Evolutionary conservation across 225 moss, liverwort and hornwort species (phyloP).

Genomic region (Straminergon stramineum): DNA sequence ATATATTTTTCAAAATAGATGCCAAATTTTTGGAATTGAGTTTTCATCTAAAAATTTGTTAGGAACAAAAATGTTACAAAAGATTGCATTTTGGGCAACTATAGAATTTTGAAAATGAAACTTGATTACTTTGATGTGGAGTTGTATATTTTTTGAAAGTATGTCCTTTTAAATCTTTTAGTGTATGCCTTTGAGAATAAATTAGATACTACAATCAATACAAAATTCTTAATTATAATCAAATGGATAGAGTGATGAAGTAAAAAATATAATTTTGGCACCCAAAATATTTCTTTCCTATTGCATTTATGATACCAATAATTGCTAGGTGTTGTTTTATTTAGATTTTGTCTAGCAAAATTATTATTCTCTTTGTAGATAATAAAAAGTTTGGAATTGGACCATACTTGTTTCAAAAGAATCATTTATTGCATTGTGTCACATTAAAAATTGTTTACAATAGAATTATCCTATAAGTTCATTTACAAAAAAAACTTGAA

Average conservation of each 20-base stretch:
- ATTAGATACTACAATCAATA: not conserved
- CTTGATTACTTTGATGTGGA: not conserved
- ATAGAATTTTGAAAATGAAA: no score
- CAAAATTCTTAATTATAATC: not conserved
- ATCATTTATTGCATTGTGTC: not conserved
- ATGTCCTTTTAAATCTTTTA: not conserved
- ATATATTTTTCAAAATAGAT: not conserved
- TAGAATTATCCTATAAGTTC: not conserved
- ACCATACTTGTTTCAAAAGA: not conserved
- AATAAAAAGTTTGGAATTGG: not conserved
- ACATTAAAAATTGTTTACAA: not conserved
- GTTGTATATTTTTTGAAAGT: not conserved
- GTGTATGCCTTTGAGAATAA: not conserved
- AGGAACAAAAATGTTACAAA: not conserved
- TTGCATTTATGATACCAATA: not conserved
- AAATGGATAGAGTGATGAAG: not conserved
- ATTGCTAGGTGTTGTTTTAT: not conserved
- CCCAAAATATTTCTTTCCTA: not conserved
- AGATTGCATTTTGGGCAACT: accelerated
- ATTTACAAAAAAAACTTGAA: not conserved
- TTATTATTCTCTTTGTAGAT: no score
- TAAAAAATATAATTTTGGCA: not conserved
- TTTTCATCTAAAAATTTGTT: not conserved
- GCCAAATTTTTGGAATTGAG: not conserved
- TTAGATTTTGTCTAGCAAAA: no score